Conservation (phyloP, 129 eudicot species). For the Helianthus annuus region HanXRQr2.0-SUNRISE NC_035447.2:99728521-99729020, state of each 20-base stretch:
- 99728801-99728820: slow-evolving; percentile 24
- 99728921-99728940: background rate
- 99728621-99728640: slow-evolving; percentile 26
- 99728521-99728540: background rate
- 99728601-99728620: slow-evolving; percentile 1
- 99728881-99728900: slow-evolving; percentile 27
- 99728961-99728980: slow-evolving; percentile 6
- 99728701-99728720: background rate
- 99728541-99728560: background rate
- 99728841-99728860: slow-evolving; percentile 9
- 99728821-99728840: slow-evolving; percentile 2
- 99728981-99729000: slow-evolving; percentile 1
- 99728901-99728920: slow-evolving; percentile 10
- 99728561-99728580: background rate
- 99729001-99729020: slow-evolving; percentile 8
- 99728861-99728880: slow-evolving; percentile 29
- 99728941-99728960: background rate
- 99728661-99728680: slow-evolving; percentile 34
- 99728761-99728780: slow-evolving; percentile 34
- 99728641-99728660: slow-evolving; percentile 28
- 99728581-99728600: background rate
- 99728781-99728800: slow-evolving; percentile 27
- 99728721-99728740: slow-evolving; percentile 6
- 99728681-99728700: background rate
- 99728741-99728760: slow-evolving; percentile 26